Evolutionary conservation across 768 basidiomycete species (phyloP).

Genomic region (Psilocybe tampanensis): DNA sequence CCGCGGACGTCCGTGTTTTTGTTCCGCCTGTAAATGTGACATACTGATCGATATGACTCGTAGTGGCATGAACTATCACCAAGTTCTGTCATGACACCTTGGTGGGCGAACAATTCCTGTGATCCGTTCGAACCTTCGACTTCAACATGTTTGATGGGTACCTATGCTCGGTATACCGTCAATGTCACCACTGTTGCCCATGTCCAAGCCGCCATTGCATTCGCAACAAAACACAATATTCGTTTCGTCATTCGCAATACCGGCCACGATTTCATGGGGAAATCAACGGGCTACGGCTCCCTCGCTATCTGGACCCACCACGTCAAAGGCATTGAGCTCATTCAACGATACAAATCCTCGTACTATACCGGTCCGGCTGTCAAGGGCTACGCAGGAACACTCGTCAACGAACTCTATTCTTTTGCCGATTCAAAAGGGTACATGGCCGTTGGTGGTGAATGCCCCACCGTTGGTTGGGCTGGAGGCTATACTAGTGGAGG

Average conservation of each 20-base stretch:
- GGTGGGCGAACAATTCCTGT: background rate
- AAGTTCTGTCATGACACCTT: background rate
- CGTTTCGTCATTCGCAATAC: constrained; percentile 27
- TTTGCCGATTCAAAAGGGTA: background rate
- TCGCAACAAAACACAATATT: constrained; percentile 22
- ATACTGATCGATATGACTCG: background rate
- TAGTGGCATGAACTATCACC: background rate
- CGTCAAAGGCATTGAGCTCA: constrained; percentile 11
- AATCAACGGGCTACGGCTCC: constrained; percentile 23
- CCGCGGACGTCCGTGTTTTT: background rate
- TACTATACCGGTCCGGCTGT: constrained; percentile 17
- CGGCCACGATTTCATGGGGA: constrained; percentile 26
- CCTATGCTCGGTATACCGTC: constrained; percentile 15
- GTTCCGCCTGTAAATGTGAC: background rate
- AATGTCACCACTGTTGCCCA: constrained; percentile 20
- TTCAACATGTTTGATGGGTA: background rate
- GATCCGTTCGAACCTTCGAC: background rate
- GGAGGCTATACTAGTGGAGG: constrained; percentile 3
- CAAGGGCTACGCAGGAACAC: background rate
- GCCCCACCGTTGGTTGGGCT: constrained; percentile 1
- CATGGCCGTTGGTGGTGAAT: background rate
- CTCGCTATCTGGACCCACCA: constrained; percentile 23
- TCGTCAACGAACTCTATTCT: background rate
- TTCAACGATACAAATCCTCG: constrained; percentile 5
- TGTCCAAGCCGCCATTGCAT: constrained; percentile 22